Evolutionary conservation across 2,329 filamentous ascomycete genomes (phyloP).

Genomic region (Coniochaeta sp.): DNA sequence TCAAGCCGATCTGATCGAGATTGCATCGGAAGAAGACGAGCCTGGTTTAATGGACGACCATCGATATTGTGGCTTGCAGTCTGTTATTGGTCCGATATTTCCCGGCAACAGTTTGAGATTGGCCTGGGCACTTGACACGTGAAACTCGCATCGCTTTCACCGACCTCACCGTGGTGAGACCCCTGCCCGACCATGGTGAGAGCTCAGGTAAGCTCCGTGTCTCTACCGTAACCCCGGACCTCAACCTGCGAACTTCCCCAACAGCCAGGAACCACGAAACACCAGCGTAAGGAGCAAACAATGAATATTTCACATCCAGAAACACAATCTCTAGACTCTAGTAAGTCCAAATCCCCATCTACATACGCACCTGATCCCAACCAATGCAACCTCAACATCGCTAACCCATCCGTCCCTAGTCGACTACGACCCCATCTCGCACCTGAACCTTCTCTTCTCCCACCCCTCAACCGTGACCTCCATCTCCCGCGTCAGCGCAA

Average conservation of each 20-base stretch:
- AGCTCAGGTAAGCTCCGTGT: not conserved
- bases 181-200: not conserved
- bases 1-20: not conserved
- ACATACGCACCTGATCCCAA: not conserved
- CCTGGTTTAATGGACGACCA: not conserved
- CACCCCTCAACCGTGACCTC: slow-evolving; percentile 79
- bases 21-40: not conserved
- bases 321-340: not conserved
- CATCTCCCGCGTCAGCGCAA: slow-evolving; percentile 64
- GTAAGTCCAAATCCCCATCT: not conserved
- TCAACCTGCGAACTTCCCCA: not conserved
- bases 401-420: slow-evolving; percentile 23
- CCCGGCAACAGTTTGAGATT: not conserved
- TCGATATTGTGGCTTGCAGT: not conserved
- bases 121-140: not conserved
- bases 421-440: slow-evolving; percentile 87
- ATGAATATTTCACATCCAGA: slow-evolving; percentile 2
- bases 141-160: not conserved
- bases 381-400: not conserved
- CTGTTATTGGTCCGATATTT: not conserved
- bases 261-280: not conserved
- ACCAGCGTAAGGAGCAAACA: not conserved
- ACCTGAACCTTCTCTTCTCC: slow-evolving; percentile 89
- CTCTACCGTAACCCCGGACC: not conserved
- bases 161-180: not conserved